Conservation (phyloP, 805 yeast genomes). For the Ogataea trehalophila region DNA sequence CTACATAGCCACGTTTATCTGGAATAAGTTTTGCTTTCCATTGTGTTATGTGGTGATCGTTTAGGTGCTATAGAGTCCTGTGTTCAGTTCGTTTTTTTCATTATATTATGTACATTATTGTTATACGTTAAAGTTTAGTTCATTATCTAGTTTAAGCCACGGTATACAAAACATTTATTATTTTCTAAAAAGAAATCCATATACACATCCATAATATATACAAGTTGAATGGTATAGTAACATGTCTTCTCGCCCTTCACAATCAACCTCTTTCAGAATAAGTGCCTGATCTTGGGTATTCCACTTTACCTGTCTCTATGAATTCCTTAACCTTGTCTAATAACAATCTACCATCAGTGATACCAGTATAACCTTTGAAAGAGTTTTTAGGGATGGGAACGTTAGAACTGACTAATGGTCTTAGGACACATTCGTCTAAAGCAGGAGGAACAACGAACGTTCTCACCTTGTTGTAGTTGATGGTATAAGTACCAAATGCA, state of each 20-base stretch:
- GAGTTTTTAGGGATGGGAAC: slow-evolving; percentile 66
- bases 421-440: slow-evolving; percentile 36
- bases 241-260: too few species aligned
- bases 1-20: too few species aligned
- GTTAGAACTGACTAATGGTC: slow-evolving; percentile 73
- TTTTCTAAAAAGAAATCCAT: too few species aligned
- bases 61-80: too few species aligned
- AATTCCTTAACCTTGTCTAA: slow-evolving; percentile 70
- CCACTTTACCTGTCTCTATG: slow-evolving; percentile 64
- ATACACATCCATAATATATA: too few species aligned
- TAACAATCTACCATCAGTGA: slow-evolving; percentile 69
- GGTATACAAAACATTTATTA: too few species aligned
- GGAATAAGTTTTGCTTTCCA: too few species aligned
- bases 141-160: too few species aligned
- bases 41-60: too few species aligned
- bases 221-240: too few species aligned
- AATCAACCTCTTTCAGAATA: slow-evolving; percentile 30
- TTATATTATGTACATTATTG: neutral
- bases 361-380: slow-evolving; percentile 61
- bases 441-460: slow-evolving; percentile 78
- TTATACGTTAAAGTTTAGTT: neutral
- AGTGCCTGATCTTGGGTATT: slow-evolving; percentile 26
- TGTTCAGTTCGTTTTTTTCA: too few species aligned
- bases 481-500: slow-evolving; percentile 63
- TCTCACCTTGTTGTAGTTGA: slow-evolving; percentile 82